Base-by-base conservation (phyloP, 768 basidiomycete species). In the Albatrellus ellisii region DNA sequence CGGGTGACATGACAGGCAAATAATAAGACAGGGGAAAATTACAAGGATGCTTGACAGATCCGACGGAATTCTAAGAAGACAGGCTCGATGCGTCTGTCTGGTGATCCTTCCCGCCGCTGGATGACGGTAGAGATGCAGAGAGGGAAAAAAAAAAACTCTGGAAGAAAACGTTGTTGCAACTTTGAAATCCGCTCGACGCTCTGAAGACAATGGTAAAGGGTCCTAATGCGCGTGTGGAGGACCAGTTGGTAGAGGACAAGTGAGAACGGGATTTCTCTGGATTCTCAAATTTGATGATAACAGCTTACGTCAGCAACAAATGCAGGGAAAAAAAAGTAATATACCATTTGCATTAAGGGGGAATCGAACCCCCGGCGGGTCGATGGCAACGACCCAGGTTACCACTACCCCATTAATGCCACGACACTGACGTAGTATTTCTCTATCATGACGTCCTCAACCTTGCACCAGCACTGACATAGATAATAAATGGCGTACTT, bases 351-450 rank as follows among this genome's bases (percentile, higher is more conserved):
- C 78, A 79, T 79, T 77, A 79, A 79, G 77, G 47, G 79, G 77
- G 79, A 80, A 81, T 81, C 76, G 77, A 81, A 81, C 79, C 77
- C 77, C 77, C 79, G 79, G 79, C 79, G 79, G 79, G 76, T 80
- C 79, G 77, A 58, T 49, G 48, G 48, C 48, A 49, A 49, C 46
- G 48, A 49, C 39, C 48, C 48, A 49, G 48, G 48, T 49, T 49
- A 49, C 48, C 48, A 49, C 48, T 49, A 49, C 46, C 48, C 48
- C 48, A 49, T 11, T 42, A 49, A 26, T 49, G 48, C 47, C 6
- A 32, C 5, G 17, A 32, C 4, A 32, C n/a, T n/a, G n/a, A n/a
- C n/a, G n/a, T n/a, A n/a, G n/a, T n/a, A n/a, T n/a, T n/a, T n/a
- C n/a, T n/a, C n/a, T n/a, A n/a, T n/a, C n/a, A n/a, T n/a, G n/a